phyloP scores from a whole-genome alignment of 139 green algal species.

The Tetradesmus obliquus region DNA sequence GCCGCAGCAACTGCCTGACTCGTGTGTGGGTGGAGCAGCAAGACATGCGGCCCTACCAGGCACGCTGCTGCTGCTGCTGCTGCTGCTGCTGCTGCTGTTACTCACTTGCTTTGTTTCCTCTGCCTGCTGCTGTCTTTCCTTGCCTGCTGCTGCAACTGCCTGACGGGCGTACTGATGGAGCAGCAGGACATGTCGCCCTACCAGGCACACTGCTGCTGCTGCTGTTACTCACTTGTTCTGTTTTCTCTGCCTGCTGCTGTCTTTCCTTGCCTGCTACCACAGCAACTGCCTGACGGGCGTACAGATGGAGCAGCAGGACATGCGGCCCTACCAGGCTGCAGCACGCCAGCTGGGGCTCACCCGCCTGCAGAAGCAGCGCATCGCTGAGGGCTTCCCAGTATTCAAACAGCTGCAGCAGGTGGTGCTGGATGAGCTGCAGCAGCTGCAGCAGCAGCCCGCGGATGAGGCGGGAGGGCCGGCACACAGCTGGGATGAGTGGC shows the following conservation, averaged over 20 bases:
- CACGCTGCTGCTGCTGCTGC: too few species aligned
- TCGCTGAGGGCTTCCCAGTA: neutral
- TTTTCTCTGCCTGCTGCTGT: neutral
- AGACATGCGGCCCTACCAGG: too few species aligned
- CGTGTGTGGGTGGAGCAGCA: too few species aligned
- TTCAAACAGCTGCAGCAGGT: constrained; percentile 3
- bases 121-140: too few species aligned
- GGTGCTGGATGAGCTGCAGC: constrained; percentile 8
- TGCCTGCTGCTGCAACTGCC: too few species aligned
- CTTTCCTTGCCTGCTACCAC: neutral
- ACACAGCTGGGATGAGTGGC: neutral
- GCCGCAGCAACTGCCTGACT: too few species aligned
- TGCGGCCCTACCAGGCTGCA: neutral
- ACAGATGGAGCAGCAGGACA: neutral
- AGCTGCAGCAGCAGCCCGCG: neutral
- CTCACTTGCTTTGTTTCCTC: too few species aligned
- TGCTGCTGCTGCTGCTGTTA: too few species aligned
- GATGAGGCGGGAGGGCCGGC: neutral
- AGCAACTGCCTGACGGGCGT: constrained; percentile 7
- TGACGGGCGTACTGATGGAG: too few species aligned
- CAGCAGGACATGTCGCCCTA: too few species aligned
- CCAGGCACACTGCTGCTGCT: too few species aligned
- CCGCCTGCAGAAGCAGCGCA: neutral
- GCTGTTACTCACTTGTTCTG: neutral
- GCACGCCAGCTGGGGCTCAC: neutral